Evolutionary conservation across 1,284 basidiomycete species (phyloP), one percentile per base, ranked within the genome.

Genomic region (Fomitiporia mediterranea): DNA sequence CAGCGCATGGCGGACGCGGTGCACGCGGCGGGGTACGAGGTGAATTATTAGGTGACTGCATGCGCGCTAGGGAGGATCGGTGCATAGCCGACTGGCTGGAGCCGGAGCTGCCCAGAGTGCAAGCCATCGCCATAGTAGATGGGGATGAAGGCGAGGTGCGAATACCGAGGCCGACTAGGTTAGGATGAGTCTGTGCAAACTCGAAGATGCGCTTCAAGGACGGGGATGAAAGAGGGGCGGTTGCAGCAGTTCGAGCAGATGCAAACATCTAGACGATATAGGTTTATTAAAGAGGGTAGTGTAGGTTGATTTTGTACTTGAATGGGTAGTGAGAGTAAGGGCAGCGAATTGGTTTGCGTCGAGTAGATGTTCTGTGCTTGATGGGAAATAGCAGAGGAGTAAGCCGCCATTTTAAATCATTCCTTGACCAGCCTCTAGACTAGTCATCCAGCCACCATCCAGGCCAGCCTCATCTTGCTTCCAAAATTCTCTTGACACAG

Each of bases 121-220:
- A 46, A 25, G 44, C n/a, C 25, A 27, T 15, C 21, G 44, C 21
- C 44, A 4, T 28, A 5, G 44, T 15, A 27, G 44, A 25, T 6
- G 32, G 32, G 32, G 32, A 13, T 21, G 40, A 43, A 3, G n/a
- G n/a, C 44, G 27, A 46, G 23, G n/a, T 25, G 27, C 44, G 44
- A 6, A 46, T 46, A 17, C 44, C 44, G n/a, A 46, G 37, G 28
- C 34, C 48, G 9, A 35, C 32, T 37, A 50, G 30, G 17, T 30
- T 30, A 30, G 27, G 6, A 4, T 35, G 34, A 15, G 48, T 37
- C 13, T 50, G 23, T 15, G 28, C 17, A 5, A 46, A 13, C 27
- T 49, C 47, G 30, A 49, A 49, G 47, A 49, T n/a, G 19, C 21
- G 48, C 32, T 50, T 50, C 48, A 50, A 50, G 6, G 48, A 23